Evolutionary conservation across 768 basidiomycete species (phyloP).

Genomic region (Trametes elegans): DNA sequence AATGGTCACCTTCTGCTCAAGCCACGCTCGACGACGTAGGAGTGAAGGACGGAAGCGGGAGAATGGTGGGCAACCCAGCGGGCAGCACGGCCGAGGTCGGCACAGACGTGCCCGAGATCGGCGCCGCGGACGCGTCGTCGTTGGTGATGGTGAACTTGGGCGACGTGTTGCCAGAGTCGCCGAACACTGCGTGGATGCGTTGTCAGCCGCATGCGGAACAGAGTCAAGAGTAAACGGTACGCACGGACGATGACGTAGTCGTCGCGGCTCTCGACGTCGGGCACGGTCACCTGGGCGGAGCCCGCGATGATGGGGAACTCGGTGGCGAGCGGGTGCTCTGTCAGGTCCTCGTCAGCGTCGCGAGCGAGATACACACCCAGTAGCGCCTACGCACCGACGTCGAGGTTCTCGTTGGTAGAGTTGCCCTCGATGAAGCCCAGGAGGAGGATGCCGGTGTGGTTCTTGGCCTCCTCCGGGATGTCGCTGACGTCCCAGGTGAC

Average conservation of each 20-base stretch:
- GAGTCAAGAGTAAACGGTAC: conserved; percentile 1
- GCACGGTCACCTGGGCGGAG: conserved; percentile 38
- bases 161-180: conserved; percentile 43
- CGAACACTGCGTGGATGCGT: conserved; percentile 37
- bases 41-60: no score
- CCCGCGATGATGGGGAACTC: conserved; percentile 42
- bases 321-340: conserved; percentile 44
- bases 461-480: conserved; percentile 37
- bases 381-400: conserved; percentile 40
- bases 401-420: conserved; percentile 45
- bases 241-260: conserved; percentile 49
- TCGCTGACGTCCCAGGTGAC: conserved; percentile 44
- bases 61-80: no score
- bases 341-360: no score
- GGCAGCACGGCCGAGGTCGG: no score
- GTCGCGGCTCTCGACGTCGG: conserved; percentile 33
- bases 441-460: conserved; percentile 41
- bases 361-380: no score
- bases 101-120: no score
- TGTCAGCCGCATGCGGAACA: neutral
- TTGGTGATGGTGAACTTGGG: conserved; percentile 27
- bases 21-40: no score
- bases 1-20: no score
- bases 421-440: conserved; percentile 41
- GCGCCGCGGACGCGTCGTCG: no score